phyloP scores from a whole-genome alignment of 345 rosid genomes.

The Citrus unshiu region DNA sequence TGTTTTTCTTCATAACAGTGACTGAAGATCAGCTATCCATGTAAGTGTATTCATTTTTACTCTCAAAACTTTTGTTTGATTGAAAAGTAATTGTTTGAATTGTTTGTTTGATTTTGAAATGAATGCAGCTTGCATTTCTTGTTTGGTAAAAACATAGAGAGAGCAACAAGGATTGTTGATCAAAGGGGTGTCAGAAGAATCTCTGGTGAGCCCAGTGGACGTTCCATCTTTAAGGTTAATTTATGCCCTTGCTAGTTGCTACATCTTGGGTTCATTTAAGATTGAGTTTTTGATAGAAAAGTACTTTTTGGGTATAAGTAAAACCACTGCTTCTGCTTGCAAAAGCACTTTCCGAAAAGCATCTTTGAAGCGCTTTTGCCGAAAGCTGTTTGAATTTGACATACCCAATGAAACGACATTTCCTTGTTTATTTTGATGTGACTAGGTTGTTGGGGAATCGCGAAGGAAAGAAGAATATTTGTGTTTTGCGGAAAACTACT shows the following conservation, averaged over 20 bases:
- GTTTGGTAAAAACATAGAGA: conserved; percentile 88
- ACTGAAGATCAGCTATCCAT: conserved; percentile 73
- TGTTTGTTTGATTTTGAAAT: neutral
- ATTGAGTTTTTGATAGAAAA: too few relatives aligned
- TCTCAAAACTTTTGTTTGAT: neutral
- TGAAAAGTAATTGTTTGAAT: neutral
- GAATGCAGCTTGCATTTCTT: conserved; percentile 66
- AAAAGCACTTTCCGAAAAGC: neutral
- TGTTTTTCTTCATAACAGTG: conserved; percentile 32
- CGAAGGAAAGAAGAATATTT: conserved; percentile 81
- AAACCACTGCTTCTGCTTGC: neutral
- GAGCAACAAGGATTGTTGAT: conserved; percentile 73
- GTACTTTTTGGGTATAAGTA: neutral
- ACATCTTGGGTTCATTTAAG: too few relatives aligned
- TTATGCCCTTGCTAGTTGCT: neutral
- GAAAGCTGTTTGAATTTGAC: neutral
- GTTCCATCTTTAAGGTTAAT: conserved; percentile 78
- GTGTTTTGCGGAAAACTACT: conserved; percentile 69
- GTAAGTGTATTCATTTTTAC: conserved; percentile 34
- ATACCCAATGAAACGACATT: neutral
- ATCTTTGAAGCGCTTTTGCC: neutral
- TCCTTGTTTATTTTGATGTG: neutral
- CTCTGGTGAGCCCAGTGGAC: conserved; percentile 69
- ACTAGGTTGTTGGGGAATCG: conserved; percentile 83
- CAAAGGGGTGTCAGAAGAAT: conserved; percentile 74